Conservation (phyloP, 352 stramenopile genomes). For the Globisporangium cederbergense region DNA sequence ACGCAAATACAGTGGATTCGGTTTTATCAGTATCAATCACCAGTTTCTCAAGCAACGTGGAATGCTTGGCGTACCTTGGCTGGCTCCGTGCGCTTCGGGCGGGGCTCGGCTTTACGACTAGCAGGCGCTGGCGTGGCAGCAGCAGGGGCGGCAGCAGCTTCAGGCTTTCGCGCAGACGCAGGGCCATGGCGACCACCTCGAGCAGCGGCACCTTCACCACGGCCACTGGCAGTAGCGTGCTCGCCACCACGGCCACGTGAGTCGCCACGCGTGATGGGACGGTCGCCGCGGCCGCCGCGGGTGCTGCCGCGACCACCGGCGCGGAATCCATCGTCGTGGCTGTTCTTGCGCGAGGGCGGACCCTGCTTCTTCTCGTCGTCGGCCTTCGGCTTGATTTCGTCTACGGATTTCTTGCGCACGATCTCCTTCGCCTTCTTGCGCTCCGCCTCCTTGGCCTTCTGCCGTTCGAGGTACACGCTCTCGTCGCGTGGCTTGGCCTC, state of each 20-base stretch:
- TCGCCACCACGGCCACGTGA: constrained; percentile 35
- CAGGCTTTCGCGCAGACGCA: constrained; percentile 14
- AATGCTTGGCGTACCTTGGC: constrained; percentile 27
- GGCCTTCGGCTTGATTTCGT: constrained; percentile 22
- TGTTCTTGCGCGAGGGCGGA: constrained; percentile 29
- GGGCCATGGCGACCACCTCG: constrained; percentile 18
- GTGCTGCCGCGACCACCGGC: constrained; percentile 25
- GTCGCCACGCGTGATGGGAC: constrained; percentile 16
- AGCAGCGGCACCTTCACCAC: constrained; percentile 26
- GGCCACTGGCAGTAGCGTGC: constrained; percentile 18
- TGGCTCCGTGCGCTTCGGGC: constrained; percentile 44
- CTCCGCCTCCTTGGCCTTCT: constrained; percentile 39
- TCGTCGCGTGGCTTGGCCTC: constrained; percentile 86
- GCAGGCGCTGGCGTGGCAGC: constrained; percentile 9
- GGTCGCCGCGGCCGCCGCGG: constrained; percentile 35
- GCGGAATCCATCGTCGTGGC: constrained; percentile 35
- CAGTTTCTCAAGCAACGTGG: background rate
- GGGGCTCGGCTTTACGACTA: constrained; percentile 42
- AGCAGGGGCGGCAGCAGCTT: constrained; percentile 11
- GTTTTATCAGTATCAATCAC: background rate
- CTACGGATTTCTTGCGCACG: constrained; percentile 15
- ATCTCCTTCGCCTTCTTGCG: constrained; percentile 26
- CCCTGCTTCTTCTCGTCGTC: constrained; percentile 31
- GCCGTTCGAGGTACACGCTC: constrained; percentile 56
- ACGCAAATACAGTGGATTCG: background rate